phyloP scores from a whole-genome alignment of 805 yeast genomes.

The Ogataea haglerorum region DNA sequence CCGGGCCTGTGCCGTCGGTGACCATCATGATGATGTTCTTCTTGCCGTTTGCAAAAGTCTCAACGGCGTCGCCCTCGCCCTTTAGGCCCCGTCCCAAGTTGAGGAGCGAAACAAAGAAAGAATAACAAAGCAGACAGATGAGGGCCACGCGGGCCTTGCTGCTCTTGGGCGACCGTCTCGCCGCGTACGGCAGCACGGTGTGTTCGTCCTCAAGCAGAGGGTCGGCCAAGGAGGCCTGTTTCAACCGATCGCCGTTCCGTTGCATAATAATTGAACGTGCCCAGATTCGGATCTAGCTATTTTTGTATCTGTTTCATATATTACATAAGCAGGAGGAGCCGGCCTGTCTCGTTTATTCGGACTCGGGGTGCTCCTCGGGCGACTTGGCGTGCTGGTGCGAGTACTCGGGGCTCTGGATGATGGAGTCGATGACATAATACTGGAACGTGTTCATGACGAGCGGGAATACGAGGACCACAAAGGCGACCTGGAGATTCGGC shows the following conservation, averaged over 20 bases:
- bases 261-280: slow-evolving; percentile 3
- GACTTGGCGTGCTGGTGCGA: slow-evolving; percentile 15
- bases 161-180: slow-evolving; percentile 3
- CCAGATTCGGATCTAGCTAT: background rate
- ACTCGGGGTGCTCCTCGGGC: slow-evolving; percentile 4
- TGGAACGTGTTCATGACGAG: slow-evolving; percentile 71
- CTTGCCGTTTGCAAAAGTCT: slow-evolving; percentile 33
- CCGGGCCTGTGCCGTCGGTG: slow-evolving; percentile 95
- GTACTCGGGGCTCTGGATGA: slow-evolving; percentile 56
- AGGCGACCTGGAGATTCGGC: slow-evolving; percentile 78
- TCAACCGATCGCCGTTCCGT: background rate
- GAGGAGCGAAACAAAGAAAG: slow-evolving; percentile 2
- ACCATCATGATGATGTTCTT: slow-evolving; percentile 83
- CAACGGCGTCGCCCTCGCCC: background rate
- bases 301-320: background rate
- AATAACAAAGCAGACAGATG: slow-evolving; percentile 5
- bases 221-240: background rate
- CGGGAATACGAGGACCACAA: slow-evolving; percentile 84
- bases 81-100: slow-evolving; percentile 2
- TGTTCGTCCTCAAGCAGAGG: background rate
- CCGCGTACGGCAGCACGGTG: background rate
- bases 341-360: background rate
- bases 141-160: slow-evolving; percentile 6
- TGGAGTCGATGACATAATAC: slow-evolving; percentile 66
- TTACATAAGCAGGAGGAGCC: background rate